Percentiles rank a stretch among this genome's conserved stretches.
These are phyloP conservation scores for Pulicaria dysenterica DNA, from an alignment of 129 eudicot species.

Conservation along the genomic window DNA sequence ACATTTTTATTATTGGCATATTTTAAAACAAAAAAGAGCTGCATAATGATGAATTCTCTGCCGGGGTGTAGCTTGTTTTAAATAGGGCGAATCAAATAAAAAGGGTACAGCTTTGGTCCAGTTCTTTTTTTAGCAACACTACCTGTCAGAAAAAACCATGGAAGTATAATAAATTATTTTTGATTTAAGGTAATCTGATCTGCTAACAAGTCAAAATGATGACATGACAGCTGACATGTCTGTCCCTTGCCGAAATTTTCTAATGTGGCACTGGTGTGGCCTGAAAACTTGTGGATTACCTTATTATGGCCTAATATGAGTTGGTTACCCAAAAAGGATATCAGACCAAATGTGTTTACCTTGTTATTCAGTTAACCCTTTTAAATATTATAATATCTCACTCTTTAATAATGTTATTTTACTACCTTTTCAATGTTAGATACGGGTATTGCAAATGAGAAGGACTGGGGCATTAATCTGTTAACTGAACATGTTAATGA, in stretches of 20 bases:
- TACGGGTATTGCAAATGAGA: constrained; percentile 95
- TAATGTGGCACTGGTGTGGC: neutral
- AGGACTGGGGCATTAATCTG: constrained; percentile 82
- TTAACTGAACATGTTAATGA: constrained; percentile 62
- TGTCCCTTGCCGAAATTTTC: neutral
- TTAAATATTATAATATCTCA: neutral
- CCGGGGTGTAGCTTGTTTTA: neutral
- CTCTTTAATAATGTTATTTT: constrained; percentile 3
- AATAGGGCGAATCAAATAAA: neutral
- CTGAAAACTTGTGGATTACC: neutral
- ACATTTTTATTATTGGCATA: no score
- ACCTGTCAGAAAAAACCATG: neutral
- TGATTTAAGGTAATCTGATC: neutral
- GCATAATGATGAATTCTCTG: neutral
- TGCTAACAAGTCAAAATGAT: neutral
- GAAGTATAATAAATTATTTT: neutral
- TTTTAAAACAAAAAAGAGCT: neutral
- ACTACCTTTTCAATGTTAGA: constrained; percentile 41
- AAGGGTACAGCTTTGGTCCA: no score
- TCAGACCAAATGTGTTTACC: constrained; percentile 2
- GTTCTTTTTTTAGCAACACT: neutral
- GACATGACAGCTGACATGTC: neutral
- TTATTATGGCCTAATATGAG: neutral
- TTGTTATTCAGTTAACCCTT: neutral
- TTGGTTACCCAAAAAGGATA: neutral